Evolutionary conservation across 176 grass and related monocot genomes (phyloP), one percentile per base, ranked within the genome.

Genomic region (Cenchrus purpureus): DNA sequence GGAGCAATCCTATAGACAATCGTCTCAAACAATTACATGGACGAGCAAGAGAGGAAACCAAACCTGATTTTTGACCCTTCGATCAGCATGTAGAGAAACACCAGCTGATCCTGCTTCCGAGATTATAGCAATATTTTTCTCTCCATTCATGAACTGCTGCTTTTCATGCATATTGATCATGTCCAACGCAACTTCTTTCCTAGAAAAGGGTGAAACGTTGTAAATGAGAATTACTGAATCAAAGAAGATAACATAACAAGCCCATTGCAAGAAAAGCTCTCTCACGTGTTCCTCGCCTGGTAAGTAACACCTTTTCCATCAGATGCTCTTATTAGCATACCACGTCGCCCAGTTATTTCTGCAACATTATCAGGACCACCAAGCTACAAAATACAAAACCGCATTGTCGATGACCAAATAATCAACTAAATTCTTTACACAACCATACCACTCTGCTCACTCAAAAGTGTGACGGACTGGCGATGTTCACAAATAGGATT

Each of bases 141-240:
- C 84, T 49, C 95, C 95, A 52, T 95, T 87, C 92, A 97, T 97
- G 77, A 97, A 97, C 76, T 91, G 80, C 83, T 91, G 85, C 64
- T 97, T 97, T 88, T 97, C 95, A 82, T 95, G 87, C 92, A 97
- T 95, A 87, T 97, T 97, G 59, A 95, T 92, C 92, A 97, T 95
- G 84, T 97, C 95, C 92, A 95, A 88, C 59, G 95, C 85, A 79
- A 97, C 80, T 81, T 97, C 95, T 81, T 95, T 97, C 73, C 95
- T 97, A 79, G 68, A 77, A 77, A 73, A 77, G 22, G 63, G 25
- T 3, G 28, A 8, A n/a, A 14, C 45, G 34, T 44, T 71, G 62
- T 78, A 71, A 46, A 77, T 78, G 31, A 63, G 53, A 73, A 61
- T 74, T 77, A 73, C 15, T 40, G 51, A 66, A 84, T 71, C 34